Base-by-base conservation (phyloP, 768 basidiomycete species). In the Russula abietina region DNA sequence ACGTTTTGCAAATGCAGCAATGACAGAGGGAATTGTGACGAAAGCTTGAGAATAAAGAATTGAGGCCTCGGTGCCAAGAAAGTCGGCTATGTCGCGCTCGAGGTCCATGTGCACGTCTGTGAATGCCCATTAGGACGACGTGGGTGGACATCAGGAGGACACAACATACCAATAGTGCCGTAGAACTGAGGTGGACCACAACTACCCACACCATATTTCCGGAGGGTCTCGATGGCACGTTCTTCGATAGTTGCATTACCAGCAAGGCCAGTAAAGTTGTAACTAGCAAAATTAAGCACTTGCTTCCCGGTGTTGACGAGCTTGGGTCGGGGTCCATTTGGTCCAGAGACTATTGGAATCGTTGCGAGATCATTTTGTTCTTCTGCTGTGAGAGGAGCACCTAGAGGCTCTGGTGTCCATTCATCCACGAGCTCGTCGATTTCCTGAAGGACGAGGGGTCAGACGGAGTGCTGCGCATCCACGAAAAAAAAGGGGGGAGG, bases 111-210 rank as follows among this genome's bases (percentile, higher is more conserved):
- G 97, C 7, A 97, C 93, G 67, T 98, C 96, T 96, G 65, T 10
- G 7, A 43, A 33, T 36, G 28, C 6, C 28, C 45, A n/a, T 56
- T 43, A 41, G 33, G 30, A 45, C 41, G 33, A 22, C 17, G 0
- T 12, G 45, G 10, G 22, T 10, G 28, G n/a, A 11, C n/a, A 36
- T 54, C 3, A 16, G 4, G 33, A 24, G 16, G 7, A 24, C 58
- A 45, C 50, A 28, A 78, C 87, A 60, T 65, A 95, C 94, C 95
- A 50, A 97, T 79, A 2, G 91, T 96, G 16, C 96, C 96, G 73
- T 98, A 98, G 78, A 99, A 99, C 12, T 94, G 93, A 32, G 94
- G 88, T 43, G 97, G 97, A 2, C 96, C 96, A 70, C 97, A 99
- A 65, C 89, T 91, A 9, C 95, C 96, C 2, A 98, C 80, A 28